Evolutionary conservation across 176 grass and related monocot genomes (phyloP), one percentile per base, ranked within the genome.

Genomic region (Stipa capillata): DNA sequence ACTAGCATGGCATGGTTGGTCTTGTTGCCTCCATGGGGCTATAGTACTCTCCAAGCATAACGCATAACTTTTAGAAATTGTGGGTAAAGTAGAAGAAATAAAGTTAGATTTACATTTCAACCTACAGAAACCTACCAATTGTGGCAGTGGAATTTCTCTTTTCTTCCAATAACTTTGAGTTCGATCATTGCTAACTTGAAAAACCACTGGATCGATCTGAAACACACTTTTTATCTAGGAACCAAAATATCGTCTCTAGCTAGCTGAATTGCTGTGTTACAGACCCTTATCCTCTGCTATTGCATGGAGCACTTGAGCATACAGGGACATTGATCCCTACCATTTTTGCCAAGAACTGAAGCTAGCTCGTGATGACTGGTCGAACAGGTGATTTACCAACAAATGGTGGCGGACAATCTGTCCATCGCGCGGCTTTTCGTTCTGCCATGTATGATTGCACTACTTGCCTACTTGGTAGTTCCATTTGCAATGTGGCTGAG

Each of bases 401-500:
- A 67, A 42, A 44, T 21, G 5, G 8, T 70, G 52, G 48, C 41
- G 17, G 4, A 8, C 14, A 65, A 50, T 49, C 18, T n/a, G 13
- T 12, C 42, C 0, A 58, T 11, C 37, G 27, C 51, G 51, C 37
- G 50, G 2, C 43, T 64, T 61, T 49, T 28, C 57, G 23, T 53
- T 83, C 65, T 54, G 23, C 81, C 69, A 11, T 42, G 2, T 51
- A 73, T 82, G n/a, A 82, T 83, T 74, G 56, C 45, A 74, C 69
- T n/a, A n/a, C n/a, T n/a, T n/a, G n/a, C n/a, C n/a, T n/a, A n/a
- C n/a, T n/a, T n/a, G n/a, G n/a, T n/a, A n/a, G n/a, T n/a, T n/a
- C n/a, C n/a, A n/a, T n/a, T n/a, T n/a, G n/a, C n/a, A n/a, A n/a
- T n/a, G n/a, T n/a, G n/a, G n/a, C n/a, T n/a, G n/a, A n/a, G n/a